Conservation (phyloP, 208 protist species). For the Acanthamoeba polyphaga region DNA sequence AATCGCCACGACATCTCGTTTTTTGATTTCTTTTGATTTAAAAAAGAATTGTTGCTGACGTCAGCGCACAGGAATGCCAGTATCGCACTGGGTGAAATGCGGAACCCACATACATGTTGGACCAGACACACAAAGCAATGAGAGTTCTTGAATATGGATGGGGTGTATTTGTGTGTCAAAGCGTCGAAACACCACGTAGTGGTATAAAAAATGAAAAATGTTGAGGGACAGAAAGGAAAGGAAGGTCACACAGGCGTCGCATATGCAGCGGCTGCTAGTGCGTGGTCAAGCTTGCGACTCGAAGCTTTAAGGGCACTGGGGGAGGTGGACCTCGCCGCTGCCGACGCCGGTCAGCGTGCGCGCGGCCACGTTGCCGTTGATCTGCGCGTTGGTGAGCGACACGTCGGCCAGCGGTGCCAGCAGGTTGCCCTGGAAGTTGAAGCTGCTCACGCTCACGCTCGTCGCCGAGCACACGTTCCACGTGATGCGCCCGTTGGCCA, state of each 20-base stretch:
- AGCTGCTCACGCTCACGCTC: not conserved
- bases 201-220: too few species aligned
- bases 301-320: not conserved
- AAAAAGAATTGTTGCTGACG: too few species aligned
- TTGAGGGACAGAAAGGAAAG: too few species aligned
- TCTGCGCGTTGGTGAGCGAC: not conserved
- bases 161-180: too few species aligned
- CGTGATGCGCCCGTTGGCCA: not conserved
- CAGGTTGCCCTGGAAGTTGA: conserved; percentile 39
- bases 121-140: too few species aligned
- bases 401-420: not conserved
- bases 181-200: too few species aligned
- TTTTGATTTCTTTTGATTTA: not conserved
- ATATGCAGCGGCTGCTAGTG: not conserved
- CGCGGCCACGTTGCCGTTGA: conserved; percentile 21
- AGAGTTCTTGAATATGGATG: too few species aligned
- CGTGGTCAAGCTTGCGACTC: not conserved
- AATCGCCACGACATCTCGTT: not conserved
- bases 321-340: conserved; percentile 18
- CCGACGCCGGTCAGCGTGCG: not conserved
- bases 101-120: too few species aligned
- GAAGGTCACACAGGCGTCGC: not conserved
- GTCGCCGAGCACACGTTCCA: conserved; percentile 52
- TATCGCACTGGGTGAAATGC: too few species aligned
- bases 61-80: too few species aligned